These are phyloP conservation scores for Coriaria nepalensis DNA, from an alignment of 306 rosid species.

Conservation along the genomic window DNA sequence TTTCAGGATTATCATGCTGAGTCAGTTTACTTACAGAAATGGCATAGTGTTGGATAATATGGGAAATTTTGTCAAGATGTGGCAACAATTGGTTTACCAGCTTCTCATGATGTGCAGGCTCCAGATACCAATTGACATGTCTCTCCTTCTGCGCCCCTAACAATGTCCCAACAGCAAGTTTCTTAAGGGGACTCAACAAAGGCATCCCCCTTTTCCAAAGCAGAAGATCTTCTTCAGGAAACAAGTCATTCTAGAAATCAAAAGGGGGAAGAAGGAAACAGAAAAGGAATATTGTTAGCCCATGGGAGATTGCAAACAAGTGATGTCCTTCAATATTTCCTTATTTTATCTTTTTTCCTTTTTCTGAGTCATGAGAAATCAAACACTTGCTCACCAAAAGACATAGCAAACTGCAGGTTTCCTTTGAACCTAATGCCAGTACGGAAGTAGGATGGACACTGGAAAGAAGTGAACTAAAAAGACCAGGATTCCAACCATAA, in stretches of 20 bases:
- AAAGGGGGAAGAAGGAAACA: not conserved
- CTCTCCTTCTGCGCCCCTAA: conserved; percentile 75
- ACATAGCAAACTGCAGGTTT: conserved; percentile 89
- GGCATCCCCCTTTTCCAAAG: conserved; percentile 89
- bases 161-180: conserved; percentile 67
- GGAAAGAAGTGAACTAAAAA: conserved; percentile 72
- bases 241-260: conserved; percentile 70
- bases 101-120: conserved; percentile 61
- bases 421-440: conserved; percentile 86
- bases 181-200: conserved; percentile 69
- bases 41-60: conserved; percentile 78
- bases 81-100: conserved; percentile 55
- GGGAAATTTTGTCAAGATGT: conserved; percentile 72
- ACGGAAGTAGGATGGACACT: conserved; percentile 59
- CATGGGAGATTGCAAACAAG: no score
- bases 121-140: conserved; percentile 81
- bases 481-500: conserved; percentile 92
- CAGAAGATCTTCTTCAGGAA: conserved; percentile 89
- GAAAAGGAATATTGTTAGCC: not conserved
- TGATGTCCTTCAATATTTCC: no score
- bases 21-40: conserved; percentile 63
- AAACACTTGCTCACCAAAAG: conserved; percentile 53
- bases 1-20: conserved; percentile 1
- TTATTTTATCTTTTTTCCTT: not conserved
- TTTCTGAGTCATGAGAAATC: not conserved